phyloP scores from a whole-genome alignment of 805 yeast species.

The Komagataella populi region DNA sequence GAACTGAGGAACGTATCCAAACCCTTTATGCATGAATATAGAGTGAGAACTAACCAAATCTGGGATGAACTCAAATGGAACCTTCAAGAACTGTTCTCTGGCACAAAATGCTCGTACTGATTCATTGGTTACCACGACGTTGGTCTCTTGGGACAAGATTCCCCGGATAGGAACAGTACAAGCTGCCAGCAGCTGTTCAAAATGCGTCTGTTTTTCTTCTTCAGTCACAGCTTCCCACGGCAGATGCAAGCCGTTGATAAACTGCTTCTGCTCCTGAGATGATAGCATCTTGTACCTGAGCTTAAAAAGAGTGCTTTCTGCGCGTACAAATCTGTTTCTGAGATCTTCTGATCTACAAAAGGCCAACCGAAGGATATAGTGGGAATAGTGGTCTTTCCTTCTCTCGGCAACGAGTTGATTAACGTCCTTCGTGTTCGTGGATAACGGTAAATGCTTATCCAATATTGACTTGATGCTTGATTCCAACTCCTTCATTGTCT shows the following conservation, averaged over 20 bases:
- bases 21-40: slow-evolving; percentile 54
- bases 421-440: slow-evolving; percentile 26
- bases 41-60: slow-evolving; percentile 64
- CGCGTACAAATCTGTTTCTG: slow-evolving; percentile 61
- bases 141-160: slow-evolving; percentile 19
- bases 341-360: slow-evolving; percentile 82
- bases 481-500: slow-evolving; percentile 52
- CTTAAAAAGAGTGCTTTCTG: slow-evolving; percentile 65
- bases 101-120: slow-evolving; percentile 36
- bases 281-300: slow-evolving; percentile 57
- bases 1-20: slow-evolving; percentile 74
- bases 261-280: slow-evolving; percentile 52
- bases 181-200: slow-evolving; percentile 39
- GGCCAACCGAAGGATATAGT: slow-evolving; percentile 75
- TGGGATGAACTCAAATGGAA: slow-evolving; percentile 78
- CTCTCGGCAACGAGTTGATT: slow-evolving; percentile 40
- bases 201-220: slow-evolving; percentile 42
- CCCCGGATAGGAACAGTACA: slow-evolving; percentile 29
- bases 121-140: slow-evolving; percentile 27
- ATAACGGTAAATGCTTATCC: slow-evolving; percentile 51
- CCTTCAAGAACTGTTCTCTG: slow-evolving; percentile 60
- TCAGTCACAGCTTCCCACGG: slow-evolving; percentile 58
- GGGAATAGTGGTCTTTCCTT: slow-evolving; percentile 85
- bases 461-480: slow-evolving; percentile 50
- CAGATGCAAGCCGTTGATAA: slow-evolving; percentile 51